Evolutionary conservation across 73 alveolate genomes (phyloP).

Genomic region (Urostyla sp.): DNA sequence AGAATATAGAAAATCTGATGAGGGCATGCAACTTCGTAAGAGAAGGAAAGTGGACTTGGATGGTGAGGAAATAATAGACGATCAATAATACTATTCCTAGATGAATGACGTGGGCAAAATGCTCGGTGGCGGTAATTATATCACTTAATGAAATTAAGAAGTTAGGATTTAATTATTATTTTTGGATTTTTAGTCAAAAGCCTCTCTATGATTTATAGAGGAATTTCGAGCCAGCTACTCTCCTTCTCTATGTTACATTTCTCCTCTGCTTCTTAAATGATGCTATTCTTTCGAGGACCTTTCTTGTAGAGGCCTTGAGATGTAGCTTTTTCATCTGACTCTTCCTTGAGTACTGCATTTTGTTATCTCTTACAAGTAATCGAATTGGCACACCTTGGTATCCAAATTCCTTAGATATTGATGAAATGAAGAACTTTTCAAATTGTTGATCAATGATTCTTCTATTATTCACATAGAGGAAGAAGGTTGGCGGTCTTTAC

Average conservation of each 20-base stretch:
- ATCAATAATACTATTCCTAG: too few relatives aligned
- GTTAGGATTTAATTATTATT: too few relatives aligned
- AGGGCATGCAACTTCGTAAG: too few relatives aligned
- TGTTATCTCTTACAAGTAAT: constrained; percentile 79
- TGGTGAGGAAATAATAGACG: too few relatives aligned
- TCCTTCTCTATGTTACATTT: constrained; percentile 48
- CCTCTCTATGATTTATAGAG: too few relatives aligned
- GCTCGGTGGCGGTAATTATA: too few relatives aligned
- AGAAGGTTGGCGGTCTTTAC: constrained; percentile 92
- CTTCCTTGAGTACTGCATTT: constrained; percentile 21
- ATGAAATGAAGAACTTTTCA: constrained; percentile 67
- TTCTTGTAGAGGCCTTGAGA: constrained; percentile 31
- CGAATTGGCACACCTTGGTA: constrained; percentile 90
- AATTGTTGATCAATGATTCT: constrained; percentile 66
- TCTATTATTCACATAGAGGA: constrained; percentile 81
- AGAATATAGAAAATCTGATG: too few relatives aligned
- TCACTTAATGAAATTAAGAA: too few relatives aligned
- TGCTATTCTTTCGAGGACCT: constrained; percentile 38
- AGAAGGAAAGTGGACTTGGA: too few relatives aligned
- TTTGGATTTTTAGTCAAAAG: too few relatives aligned
- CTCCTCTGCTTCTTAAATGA: constrained; percentile 34
- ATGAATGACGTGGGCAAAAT: too few relatives aligned
- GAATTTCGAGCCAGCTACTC: constrained; percentile 24
- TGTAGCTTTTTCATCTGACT: constrained; percentile 4
- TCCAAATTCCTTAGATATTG: constrained; percentile 80